Conservation (phyloP, 345 rosid genomes). For the Eucalyptus sp. region DNA sequence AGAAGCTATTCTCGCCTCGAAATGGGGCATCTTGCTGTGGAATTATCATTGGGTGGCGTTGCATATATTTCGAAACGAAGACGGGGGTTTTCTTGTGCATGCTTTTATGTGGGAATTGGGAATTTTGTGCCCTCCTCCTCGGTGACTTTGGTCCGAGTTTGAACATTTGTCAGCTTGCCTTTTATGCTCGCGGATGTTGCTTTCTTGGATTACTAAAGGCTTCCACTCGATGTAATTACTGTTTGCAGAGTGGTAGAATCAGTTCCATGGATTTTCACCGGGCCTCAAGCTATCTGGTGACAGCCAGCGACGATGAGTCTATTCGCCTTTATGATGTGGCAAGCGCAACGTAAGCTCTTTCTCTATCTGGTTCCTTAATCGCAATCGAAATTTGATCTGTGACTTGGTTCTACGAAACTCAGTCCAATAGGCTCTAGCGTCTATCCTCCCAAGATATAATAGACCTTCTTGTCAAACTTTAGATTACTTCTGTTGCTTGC, state of each 20-base stretch:
- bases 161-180: neutral
- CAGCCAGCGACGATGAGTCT: slow-evolving; percentile 97
- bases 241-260: slow-evolving; percentile 58
- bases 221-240: neutral
- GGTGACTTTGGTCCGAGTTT: neutral
- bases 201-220: neutral
- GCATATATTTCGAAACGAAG: neutral
- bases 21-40: neutral
- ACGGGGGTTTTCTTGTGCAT: neutral
- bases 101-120: neutral
- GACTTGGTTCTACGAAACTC: neutral
- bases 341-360: slow-evolving; percentile 36
- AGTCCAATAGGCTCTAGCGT: rapidly evolving
- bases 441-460: neutral
- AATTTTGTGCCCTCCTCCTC: neutral
- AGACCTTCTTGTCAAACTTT: neutral
- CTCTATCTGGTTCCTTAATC: neutral
- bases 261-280: slow-evolving; percentile 95
- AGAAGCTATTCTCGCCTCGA: neutral
- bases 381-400: neutral
- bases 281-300: slow-evolving; percentile 71
- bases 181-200: neutral
- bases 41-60: neutral
- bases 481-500: neutral
- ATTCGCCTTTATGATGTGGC: slow-evolving; percentile 81